Conservation (phyloP, 371 early-diverging fungal genomes). For the Chytridium lagenaria region DNA sequence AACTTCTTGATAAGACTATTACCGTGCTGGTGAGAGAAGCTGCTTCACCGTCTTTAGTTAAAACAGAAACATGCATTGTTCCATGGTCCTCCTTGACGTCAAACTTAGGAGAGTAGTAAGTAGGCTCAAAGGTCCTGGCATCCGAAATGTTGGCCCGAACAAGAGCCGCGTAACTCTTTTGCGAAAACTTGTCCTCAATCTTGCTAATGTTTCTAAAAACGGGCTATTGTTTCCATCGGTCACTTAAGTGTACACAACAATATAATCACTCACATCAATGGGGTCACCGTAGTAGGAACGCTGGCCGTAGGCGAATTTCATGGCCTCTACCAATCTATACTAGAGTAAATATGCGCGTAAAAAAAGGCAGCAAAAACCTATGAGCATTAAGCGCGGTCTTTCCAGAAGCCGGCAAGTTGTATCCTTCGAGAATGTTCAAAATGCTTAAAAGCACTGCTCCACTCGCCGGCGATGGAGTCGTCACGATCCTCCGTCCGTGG, state of each 20-base stretch:
- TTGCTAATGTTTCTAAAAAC: constrained; percentile 48
- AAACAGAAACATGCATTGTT: constrained; percentile 95
- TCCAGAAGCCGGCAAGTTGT: constrained; percentile 65
- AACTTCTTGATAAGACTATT: not conserved
- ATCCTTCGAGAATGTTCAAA: constrained; percentile 90
- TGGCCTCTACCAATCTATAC: constrained; percentile 78
- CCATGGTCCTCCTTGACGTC: constrained; percentile 88
- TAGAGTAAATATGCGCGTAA: not conserved
- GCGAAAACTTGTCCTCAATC: constrained; percentile 58
- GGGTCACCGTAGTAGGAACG: constrained; percentile 66
- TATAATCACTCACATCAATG: constrained; percentile 38
- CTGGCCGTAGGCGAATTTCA: constrained; percentile 90
- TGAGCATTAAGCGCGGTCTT: constrained; percentile 68
- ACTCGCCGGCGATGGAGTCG: constrained; percentile 60
- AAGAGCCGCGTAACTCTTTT: constrained; percentile 70
- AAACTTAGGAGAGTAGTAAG: constrained; percentile 81
- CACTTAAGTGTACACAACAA: not conserved
- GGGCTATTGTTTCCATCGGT: constrained; percentile 35
- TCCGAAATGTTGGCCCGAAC: constrained; percentile 54
- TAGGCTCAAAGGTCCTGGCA: constrained; percentile 59
- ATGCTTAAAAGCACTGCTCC: constrained; percentile 79
- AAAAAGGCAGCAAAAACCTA: too few species aligned
- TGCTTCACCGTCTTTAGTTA: constrained; percentile 85
- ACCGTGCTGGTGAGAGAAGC: constrained; percentile 92
- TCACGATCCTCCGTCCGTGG: constrained; percentile 72